phyloP scores from a whole-genome alignment of 768 basidiomycete species.

The Mycena metata region DNA sequence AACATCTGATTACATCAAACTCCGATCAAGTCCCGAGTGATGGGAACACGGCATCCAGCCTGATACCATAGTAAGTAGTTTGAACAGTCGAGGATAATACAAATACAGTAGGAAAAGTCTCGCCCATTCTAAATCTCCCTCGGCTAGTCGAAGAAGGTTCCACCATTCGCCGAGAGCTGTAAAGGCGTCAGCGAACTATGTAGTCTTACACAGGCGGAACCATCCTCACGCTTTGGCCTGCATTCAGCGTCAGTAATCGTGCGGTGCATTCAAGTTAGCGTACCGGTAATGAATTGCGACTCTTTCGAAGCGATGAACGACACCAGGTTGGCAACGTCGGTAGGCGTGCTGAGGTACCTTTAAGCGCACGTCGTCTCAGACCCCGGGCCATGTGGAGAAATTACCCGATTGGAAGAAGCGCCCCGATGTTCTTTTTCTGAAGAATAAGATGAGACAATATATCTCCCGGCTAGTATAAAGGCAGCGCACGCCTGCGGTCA shows the following conservation, averaged over 20 bases:
- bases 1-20: too few species aligned
- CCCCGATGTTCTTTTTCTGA: neutral
- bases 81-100: neutral
- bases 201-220: neutral
- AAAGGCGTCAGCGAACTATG: neutral
- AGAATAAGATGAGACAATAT: neutral
- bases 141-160: conserved; percentile 11
- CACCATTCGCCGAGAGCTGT: conserved; percentile 34
- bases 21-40: too few species aligned
- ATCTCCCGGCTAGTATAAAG: neutral
- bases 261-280: neutral
- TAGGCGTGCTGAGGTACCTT: neutral
- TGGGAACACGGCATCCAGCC: too few species aligned
- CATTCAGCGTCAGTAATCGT: neutral
- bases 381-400: too few species aligned
- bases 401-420: neutral
- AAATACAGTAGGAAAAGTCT: neutral
- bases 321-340: conserved; percentile 42
- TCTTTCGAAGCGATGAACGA: conserved; percentile 50
- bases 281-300: conserved; percentile 41
- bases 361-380: neutral
- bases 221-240: conserved; percentile 17
- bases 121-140: too few species aligned
- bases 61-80: too few species aligned
- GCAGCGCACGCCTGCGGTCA: neutral